phyloP scores from a whole-genome alignment of 768 basidiomycete genomes.

The Phaeotremella fagi region DNA sequence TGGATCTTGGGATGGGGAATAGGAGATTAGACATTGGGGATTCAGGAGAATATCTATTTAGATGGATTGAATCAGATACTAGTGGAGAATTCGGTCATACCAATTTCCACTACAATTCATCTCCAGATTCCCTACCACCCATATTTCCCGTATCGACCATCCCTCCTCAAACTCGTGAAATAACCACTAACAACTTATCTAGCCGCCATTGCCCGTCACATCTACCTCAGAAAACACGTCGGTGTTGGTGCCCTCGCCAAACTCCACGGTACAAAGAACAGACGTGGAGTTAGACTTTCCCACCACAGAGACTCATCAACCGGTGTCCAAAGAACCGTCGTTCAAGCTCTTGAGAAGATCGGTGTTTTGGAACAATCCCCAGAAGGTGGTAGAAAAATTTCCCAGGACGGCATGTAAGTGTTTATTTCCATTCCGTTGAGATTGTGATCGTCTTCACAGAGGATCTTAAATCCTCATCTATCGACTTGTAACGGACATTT shows the following conservation, averaged over 20 bases:
- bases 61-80: neutral
- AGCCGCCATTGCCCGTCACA: constrained; percentile 97
- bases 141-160: neutral
- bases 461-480: neutral
- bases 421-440: constrained; percentile 1
- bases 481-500: neutral
- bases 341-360: constrained; percentile 97
- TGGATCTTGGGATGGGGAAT: neutral
- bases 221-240: constrained; percentile 97
- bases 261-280: constrained; percentile 92
- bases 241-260: constrained; percentile 77
- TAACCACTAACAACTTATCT: constrained; percentile 1
- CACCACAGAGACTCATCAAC: constrained; percentile 84
- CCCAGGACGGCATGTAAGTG: constrained; percentile 79
- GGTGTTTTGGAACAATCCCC: constrained; percentile 90
- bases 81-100: neutral
- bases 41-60: neutral
- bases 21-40: neutral
- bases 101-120: neutral
- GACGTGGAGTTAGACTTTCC: constrained; percentile 92
- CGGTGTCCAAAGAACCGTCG: constrained; percentile 87
- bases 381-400: constrained; percentile 92
- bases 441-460: too few relatives aligned
- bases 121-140: neutral
- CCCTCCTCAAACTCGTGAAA: neutral